Conservation (phyloP, 116 monocot genomes). For the Posidonia oceanica region DNA sequence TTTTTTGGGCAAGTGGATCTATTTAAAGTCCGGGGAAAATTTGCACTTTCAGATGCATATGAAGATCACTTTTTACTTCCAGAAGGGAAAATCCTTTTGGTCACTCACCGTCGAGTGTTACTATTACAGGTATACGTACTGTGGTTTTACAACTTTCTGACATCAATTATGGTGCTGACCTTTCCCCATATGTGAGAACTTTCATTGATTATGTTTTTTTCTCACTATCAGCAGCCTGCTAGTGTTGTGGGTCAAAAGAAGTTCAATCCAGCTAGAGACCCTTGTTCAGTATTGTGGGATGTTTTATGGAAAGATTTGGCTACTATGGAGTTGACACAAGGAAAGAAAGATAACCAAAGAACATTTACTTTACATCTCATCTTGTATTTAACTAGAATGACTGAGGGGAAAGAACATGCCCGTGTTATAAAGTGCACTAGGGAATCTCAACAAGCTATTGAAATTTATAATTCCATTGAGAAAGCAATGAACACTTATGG, state of each 20-base stretch:
- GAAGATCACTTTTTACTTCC: constrained; percentile 90
- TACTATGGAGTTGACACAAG: constrained; percentile 67
- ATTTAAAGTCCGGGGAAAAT: constrained; percentile 90
- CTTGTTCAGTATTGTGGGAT: constrained; percentile 90
- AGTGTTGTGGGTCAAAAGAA: constrained; percentile 59
- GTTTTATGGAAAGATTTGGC: constrained; percentile 61
- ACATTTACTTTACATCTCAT: constrained; percentile 63
- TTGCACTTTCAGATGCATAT: constrained; percentile 94
- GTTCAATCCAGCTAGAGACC: constrained; percentile 86
- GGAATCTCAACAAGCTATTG: constrained; percentile 46
- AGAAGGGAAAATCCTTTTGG: constrained; percentile 70
- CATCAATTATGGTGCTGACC: not conserved
- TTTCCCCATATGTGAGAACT: not conserved
- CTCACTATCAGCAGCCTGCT: constrained; percentile 55
- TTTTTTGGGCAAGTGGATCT: constrained; percentile 97
- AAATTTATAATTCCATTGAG: constrained; percentile 61
- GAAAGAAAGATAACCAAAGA: constrained; percentile 52
- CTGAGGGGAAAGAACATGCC: constrained; percentile 44
- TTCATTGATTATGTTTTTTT: constrained; percentile 2
- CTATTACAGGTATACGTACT: constrained; percentile 47
- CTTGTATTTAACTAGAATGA: constrained; percentile 47
- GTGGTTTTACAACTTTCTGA: not conserved
- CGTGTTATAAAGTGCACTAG: constrained; percentile 55
- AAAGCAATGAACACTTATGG: constrained; percentile 57
- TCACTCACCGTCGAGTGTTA: constrained; percentile 77